Base-by-base conservation (phyloP, 169 alveolate genomes). In the Plasmodium reichenowi region DNA sequence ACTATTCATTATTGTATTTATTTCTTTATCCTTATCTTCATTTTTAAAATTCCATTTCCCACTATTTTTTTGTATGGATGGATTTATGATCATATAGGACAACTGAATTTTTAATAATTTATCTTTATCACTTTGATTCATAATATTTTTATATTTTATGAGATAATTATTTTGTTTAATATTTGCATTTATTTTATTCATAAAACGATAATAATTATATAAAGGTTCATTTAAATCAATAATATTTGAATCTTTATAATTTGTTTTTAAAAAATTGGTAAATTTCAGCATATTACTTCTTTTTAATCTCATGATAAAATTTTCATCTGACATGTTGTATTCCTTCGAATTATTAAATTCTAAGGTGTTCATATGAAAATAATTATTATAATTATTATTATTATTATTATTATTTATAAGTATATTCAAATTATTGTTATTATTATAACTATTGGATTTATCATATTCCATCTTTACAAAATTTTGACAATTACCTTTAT, bases 11-110 rank as follows among this genome's bases (percentile, higher is more conserved):
- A 62, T 22, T 17, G 71, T 15, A 13, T 22, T 71, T 71, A 20
- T 47, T 17, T 71, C 67, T 22, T 56, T 72, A 13, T 54, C 71
- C 20, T 56, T 72, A 29, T 52, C 91, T 29, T 83, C 91, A 52
- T n/a, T 83, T 62, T 83, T 83, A 26, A 83, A 83, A 48, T 83
- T 83, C 80, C 80, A 83, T 22, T 83, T 83, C n/a, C 91, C 91
- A 58, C 71, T 83, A 68, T 68, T 83, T 29, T 68, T 83, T 60
- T 83, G 91, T 10, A 83, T 83, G 0, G 85, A 83, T 26, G 91
- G 80, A 59, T 83, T 83, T 83, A 83, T 83, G 9, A 83, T 83
- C 91, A 83, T 83, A 22, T 83, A 83, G 15, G 91, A 83, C 7
- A 83, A 62, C 10, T 83, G 91, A 6, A 83, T 83, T 72, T 85